Percentiles rank a stretch among this genome's conserved stretches.
phyloP scores from a whole-genome alignment of 352 stramenopile genomes.

The Phytopythium cucurbitacearum region DNA sequence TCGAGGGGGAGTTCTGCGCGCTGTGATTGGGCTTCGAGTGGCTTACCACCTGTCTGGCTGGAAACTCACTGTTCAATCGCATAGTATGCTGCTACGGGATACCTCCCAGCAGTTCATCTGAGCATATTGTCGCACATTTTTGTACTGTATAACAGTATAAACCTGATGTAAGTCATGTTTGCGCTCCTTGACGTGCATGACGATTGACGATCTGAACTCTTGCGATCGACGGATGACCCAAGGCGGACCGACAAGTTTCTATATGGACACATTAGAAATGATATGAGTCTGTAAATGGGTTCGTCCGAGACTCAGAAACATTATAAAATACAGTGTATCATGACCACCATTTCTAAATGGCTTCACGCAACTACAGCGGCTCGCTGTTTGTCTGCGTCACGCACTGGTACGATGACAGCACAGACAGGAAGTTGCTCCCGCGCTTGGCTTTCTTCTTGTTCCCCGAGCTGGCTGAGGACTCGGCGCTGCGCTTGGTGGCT shows the following conservation, averaged over 20 bases:
- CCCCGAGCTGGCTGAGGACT: slow-evolving; percentile 1
- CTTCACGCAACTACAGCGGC: slow-evolving; percentile 17
- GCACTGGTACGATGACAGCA: slow-evolving; percentile 68
- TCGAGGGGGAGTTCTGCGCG: no score
- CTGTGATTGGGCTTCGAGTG: no score
- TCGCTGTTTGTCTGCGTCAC: slow-evolving; percentile 39
- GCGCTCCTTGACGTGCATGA: not conserved
- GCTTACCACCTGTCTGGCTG: not conserved
- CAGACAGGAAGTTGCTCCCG: slow-evolving; percentile 59
- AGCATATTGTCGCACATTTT: no score
- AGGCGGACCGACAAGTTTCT: not conserved
- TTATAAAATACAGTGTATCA: not conserved
- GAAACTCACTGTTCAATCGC: slow-evolving; percentile 7
- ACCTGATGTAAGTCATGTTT: not conserved
- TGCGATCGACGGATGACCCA: not conserved
- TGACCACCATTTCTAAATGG: slow-evolving; percentile 7
- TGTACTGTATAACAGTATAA: not conserved
- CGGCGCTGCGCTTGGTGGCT: slow-evolving; percentile 15
- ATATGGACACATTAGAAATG: no score
- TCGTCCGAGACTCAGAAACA: not conserved
- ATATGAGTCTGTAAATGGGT: not conserved
- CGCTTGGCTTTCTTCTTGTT: slow-evolving; percentile 36
- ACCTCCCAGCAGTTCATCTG: no score
- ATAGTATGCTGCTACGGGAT: not conserved
- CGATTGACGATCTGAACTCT: slow-evolving; percentile 1